These are phyloP conservation scores for Mycena chlorophos DNA, from an alignment of 768 basidiomycete species.

Conservation along the genomic window DNA sequence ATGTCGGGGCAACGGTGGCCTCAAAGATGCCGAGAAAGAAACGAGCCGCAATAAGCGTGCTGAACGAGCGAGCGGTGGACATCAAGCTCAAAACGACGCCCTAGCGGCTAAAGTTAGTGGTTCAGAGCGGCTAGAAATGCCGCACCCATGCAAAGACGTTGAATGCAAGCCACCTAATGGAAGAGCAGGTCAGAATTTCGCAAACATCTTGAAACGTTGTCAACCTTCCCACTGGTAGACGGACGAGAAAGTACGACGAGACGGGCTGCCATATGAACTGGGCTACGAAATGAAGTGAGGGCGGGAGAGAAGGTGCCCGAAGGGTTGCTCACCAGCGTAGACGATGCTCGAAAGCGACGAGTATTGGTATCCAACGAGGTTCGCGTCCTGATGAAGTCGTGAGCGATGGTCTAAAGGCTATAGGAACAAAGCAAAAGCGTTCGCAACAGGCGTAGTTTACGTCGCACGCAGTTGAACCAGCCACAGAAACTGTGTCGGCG, in stretches of 20 bases:
- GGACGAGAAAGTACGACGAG: slow-evolving; percentile 22
- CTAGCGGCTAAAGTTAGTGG: not conserved
- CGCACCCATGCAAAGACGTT: slow-evolving; percentile 36
- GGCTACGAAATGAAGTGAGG: slow-evolving; percentile 4
- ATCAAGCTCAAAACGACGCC: slow-evolving; percentile 18
- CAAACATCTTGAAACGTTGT: too few relatives aligned
- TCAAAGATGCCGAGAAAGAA: slow-evolving; percentile 24
- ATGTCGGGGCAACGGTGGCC: slow-evolving; percentile 18
- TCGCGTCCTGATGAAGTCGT: too few relatives aligned
- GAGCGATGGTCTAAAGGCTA: too few relatives aligned
- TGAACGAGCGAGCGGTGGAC: slow-evolving; percentile 18
- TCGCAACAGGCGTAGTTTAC: too few relatives aligned
- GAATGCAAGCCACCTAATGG: slow-evolving; percentile 27
- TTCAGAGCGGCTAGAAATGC: not conserved
- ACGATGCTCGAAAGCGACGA: slow-evolving; percentile 18
- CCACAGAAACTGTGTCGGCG: slow-evolving; percentile 4
- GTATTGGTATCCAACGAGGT: slow-evolving; percentile 19
- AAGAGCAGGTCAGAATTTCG: too few relatives aligned
- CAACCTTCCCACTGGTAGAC: slow-evolving; percentile 31
- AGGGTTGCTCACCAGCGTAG: slow-evolving; percentile 13
- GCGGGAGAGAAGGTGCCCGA: not conserved
- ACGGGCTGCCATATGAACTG: slow-evolving; percentile 24
- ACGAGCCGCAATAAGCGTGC: slow-evolving; percentile 12
- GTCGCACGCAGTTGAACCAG: not conserved
- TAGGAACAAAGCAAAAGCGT: too few relatives aligned